Evolutionary conservation across 306 rosid genomes (phyloP).

Genomic region (Senna tora): DNA sequence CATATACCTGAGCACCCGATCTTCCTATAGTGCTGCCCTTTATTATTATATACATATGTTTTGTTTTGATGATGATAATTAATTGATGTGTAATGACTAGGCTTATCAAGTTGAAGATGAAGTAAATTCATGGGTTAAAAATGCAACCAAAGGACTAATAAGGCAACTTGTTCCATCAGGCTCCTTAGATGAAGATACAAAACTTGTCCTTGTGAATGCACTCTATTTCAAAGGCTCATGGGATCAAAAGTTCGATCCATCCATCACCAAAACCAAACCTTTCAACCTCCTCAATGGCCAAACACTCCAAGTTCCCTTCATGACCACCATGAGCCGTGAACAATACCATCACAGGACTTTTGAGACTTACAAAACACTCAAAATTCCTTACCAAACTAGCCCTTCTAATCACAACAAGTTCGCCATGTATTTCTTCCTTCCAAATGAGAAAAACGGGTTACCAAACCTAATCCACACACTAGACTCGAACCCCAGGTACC

Average conservation of each 20-base stretch:
- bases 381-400: slow-evolving; percentile 14
- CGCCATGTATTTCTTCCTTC: slow-evolving; percentile 42
- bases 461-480: slow-evolving; percentile 17
- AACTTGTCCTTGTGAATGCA: slow-evolving; percentile 36
- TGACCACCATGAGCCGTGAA: not conserved
- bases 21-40: too few species aligned
- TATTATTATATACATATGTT: too few species aligned
- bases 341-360: not conserved
- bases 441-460: slow-evolving; percentile 34
- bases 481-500: not conserved
- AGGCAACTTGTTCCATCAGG: not conserved
- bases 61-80: too few species aligned
- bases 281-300: slow-evolving; percentile 37
- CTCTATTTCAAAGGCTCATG: slow-evolving; percentile 42
- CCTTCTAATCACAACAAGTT: not conserved
- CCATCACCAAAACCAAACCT: not conserved
- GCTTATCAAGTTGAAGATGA: slow-evolving; percentile 2
- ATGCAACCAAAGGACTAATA: slow-evolving; percentile 25
- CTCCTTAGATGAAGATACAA: not conserved
- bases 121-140: slow-evolving; percentile 40
- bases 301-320: slow-evolving; percentile 30
- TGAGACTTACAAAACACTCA: slow-evolving; percentile 24
- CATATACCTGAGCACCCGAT: too few species aligned
- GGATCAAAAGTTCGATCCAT: slow-evolving; percentile 5
- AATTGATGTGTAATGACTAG: not conserved